Evolutionary conservation across 495 filamentous ascomycete genomes (phyloP).

Genomic region (Lasiosphaeria miniovina): DNA sequence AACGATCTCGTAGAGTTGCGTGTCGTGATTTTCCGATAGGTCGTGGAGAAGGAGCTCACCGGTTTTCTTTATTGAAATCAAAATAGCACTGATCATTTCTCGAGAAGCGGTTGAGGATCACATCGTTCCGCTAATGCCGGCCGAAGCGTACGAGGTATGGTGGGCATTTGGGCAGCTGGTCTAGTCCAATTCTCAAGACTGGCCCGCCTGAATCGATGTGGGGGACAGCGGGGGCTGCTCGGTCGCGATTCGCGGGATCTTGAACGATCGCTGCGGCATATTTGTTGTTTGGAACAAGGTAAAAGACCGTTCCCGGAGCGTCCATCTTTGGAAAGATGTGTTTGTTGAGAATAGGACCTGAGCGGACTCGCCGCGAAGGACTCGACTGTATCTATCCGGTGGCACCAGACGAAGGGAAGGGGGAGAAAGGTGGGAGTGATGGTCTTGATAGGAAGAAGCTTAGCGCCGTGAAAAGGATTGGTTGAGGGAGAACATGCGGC

Average conservation of each 20-base stretch:
- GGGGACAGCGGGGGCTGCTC: constrained; percentile 1
- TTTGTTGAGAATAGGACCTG: too few relatives aligned
- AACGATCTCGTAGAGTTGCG: constrained; percentile 10
- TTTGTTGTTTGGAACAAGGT: constrained; percentile 11
- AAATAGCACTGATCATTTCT: constrained; percentile 17
- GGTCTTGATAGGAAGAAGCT: too few relatives aligned
- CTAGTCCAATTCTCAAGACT: constrained; percentile 14
- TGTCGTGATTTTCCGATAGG: constrained; percentile 15
- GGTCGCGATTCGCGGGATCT: constrained; percentile 10
- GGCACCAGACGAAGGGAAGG: too few relatives aligned
- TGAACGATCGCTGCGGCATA: constrained; percentile 8
- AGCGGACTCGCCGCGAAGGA: too few relatives aligned
- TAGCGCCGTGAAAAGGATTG: too few relatives aligned
- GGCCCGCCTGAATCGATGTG: not conserved
- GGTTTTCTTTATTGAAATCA: constrained; percentile 17
- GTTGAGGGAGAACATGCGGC: too few relatives aligned
- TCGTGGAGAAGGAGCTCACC: constrained; percentile 18
- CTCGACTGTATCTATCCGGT: too few relatives aligned
- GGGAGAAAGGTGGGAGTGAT: too few relatives aligned
- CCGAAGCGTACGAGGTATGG: constrained; percentile 17
- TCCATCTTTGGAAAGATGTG: constrained; percentile 11
- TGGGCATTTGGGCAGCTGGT: constrained; percentile 11
- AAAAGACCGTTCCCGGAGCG: constrained; percentile 11
- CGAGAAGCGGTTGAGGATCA: constrained; percentile 16
- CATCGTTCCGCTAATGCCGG: constrained; percentile 14